Conservation (phyloP, 805 yeast genomes). For the Metschnikowia vanudenii region DNA sequence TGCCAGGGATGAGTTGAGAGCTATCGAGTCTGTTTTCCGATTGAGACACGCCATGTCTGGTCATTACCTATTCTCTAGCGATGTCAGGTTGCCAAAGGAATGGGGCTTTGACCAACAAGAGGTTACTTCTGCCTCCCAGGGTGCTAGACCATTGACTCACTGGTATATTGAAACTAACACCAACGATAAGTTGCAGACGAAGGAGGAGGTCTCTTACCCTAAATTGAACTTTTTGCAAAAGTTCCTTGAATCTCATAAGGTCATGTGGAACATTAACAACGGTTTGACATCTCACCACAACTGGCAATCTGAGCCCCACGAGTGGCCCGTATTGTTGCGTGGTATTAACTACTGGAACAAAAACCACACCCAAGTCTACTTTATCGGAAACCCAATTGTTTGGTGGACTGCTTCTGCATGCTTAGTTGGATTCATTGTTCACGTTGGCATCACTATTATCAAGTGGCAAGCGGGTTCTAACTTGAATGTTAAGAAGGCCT, state of each 20-base stretch:
- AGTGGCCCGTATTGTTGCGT: conserved; percentile 73
- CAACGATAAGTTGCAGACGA: conserved; percentile 44
- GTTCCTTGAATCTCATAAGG: conserved; percentile 60
- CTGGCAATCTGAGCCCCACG: conserved; percentile 67
- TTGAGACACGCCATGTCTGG: conserved; percentile 79
- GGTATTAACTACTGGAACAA: conserved; percentile 82
- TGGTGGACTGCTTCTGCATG: conserved; percentile 71
- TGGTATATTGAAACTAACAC: conserved; percentile 77
- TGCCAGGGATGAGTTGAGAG: conserved; percentile 56
- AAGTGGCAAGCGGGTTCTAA: conserved; percentile 59
- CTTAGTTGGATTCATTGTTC: conserved; percentile 50
- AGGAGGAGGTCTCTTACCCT: conserved; percentile 45
- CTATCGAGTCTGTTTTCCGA: conserved; percentile 69
- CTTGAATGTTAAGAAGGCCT: conserved; percentile 49
- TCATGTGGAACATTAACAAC: conserved; percentile 76
- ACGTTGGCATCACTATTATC: conserved; percentile 45
- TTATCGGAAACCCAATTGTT: conserved; percentile 73
- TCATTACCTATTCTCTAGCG: conserved; percentile 73
- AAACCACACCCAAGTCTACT: conserved; percentile 59
- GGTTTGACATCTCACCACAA: conserved; percentile 67
- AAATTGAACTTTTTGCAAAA: conserved; percentile 55
- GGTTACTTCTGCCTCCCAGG: conserved; percentile 76
- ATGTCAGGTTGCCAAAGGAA: conserved; percentile 67
- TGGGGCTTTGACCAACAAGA: conserved; percentile 88
- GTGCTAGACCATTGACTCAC: conserved; percentile 54